These are phyloP conservation scores for Lagerstroemia speciosa DNA, from an alignment of 345 rosid species.

Conservation along the genomic window DNA sequence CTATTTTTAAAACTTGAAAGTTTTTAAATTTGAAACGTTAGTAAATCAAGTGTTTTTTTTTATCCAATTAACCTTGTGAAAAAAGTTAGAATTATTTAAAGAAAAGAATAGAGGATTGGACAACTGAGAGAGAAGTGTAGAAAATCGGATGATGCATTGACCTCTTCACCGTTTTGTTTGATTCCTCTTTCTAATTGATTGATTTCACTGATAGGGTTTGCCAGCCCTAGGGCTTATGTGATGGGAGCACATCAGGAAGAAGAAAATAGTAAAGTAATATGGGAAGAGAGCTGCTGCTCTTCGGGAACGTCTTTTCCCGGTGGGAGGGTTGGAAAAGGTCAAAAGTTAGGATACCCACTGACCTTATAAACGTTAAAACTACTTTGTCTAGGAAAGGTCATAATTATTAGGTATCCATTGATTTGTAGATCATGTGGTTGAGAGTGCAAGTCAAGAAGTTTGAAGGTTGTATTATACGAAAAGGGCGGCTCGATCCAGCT, in stretches of 20 bases:
- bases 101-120: neutral
- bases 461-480: no score
- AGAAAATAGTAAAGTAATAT: no score
- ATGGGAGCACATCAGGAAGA: neutral
- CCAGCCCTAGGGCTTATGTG: neutral
- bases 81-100: no score
- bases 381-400: neutral
- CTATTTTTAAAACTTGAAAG: no score
- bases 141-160: conserved; percentile 12
- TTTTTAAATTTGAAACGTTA: no score
- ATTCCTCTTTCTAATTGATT: neutral
- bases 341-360: conserved; percentile 14
- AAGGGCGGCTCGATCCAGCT: no score
- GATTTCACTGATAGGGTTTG: neutral
- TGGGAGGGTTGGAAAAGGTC: conserved; percentile 5
- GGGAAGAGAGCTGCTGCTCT: neutral
- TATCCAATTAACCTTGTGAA: no score
- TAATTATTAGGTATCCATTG: neutral
- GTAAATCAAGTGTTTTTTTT: no score
- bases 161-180: conserved; percentile 11
- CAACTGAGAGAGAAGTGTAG: conserved; percentile 1
- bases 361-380: conserved; percentile 7
- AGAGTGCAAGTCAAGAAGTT: no score
- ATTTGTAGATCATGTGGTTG: neutral
- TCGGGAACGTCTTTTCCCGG: conserved; percentile 14